These are phyloP conservation scores for Kwoniella dejecticola DNA, from an alignment of 768 basidiomycete genomes.

Conservation along the genomic window DNA sequence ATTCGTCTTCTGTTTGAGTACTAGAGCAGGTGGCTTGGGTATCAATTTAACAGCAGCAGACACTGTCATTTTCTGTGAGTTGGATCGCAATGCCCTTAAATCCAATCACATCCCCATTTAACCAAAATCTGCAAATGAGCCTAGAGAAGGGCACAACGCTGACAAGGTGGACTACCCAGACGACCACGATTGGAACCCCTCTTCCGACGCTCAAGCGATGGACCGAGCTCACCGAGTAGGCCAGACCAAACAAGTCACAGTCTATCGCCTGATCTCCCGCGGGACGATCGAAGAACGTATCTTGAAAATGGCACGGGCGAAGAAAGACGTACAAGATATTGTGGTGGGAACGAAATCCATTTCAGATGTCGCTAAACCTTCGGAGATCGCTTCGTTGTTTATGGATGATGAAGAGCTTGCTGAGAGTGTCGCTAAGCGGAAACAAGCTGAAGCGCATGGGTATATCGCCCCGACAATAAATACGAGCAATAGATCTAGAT, in stretches of 20 bases:
- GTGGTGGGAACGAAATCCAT: constrained; percentile 97
- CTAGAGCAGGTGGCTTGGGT: constrained; percentile 84
- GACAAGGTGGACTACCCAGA: constrained; percentile 48
- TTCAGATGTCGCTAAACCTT: constrained; percentile 88
- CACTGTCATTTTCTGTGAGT: constrained; percentile 79
- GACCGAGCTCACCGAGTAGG: constrained; percentile 95
- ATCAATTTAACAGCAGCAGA: constrained; percentile 65
- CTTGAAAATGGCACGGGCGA: constrained; percentile 89
- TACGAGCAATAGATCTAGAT: constrained; percentile 11
- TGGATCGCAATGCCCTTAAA: too few relatives aligned
- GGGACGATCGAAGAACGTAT: constrained; percentile 77
- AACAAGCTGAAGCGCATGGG: constrained; percentile 52
- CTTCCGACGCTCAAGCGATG: constrained; percentile 97
- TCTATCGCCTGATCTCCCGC: constrained; percentile 84
- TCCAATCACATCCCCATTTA: too few relatives aligned
- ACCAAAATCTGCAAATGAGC: too few relatives aligned
- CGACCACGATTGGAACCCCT: constrained; percentile 95
- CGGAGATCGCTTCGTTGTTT: constrained; percentile 92
- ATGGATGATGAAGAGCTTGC: constrained; percentile 87
- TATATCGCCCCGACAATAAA: constrained; percentile 38
- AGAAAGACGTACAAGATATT: constrained; percentile 99
- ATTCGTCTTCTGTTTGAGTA: constrained; percentile 86
- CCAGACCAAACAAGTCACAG: constrained; percentile 95
- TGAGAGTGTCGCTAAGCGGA: constrained; percentile 54
- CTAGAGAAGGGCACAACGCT: too few relatives aligned